Conservation (phyloP, 1,284 basidiomycete genomes). For the Moniliella sp. region DNA sequence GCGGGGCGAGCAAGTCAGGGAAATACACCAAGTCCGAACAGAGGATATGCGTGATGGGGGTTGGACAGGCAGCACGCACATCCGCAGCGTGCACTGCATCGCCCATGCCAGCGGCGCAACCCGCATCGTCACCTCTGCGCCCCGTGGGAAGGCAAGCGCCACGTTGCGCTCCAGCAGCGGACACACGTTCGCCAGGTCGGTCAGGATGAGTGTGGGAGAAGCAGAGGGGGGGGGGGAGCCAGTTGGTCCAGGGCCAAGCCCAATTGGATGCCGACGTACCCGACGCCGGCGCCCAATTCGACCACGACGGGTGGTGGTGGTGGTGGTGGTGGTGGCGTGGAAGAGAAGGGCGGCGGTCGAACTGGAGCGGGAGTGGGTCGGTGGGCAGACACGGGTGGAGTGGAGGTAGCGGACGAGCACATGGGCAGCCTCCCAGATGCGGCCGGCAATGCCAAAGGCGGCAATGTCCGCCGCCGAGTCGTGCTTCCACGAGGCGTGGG, state of each 20-base stretch:
- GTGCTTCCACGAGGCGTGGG: slow-evolving; percentile 5
- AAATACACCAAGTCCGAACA: slow-evolving; percentile 32
- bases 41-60: slow-evolving; percentile 11
- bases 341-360: not conserved
- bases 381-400: not conserved
- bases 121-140: slow-evolving; percentile 4
- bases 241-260: slow-evolving; percentile 5
- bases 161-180: slow-evolving; percentile 23
- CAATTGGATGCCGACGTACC: slow-evolving; percentile 23
- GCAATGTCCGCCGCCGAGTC: slow-evolving; percentile 22
- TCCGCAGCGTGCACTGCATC: slow-evolving; percentile 5
- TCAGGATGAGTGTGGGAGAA: slow-evolving; percentile 10
- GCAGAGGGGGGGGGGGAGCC: not conserved
- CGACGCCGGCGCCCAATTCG: slow-evolving; percentile 28
- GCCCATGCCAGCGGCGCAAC: slow-evolving; percentile 19
- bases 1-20: slow-evolving; percentile 22
- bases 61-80: not conserved
- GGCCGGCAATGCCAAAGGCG: slow-evolving; percentile 25
- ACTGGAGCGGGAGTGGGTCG: not conserved
- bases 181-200: slow-evolving; percentile 24
- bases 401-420: not conserved
- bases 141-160: slow-evolving; percentile 3
- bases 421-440: slow-evolving; percentile 13
- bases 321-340: too few species aligned
- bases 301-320: too few species aligned